Evolutionary conservation across 257 asterid species (phyloP).

Genomic region (Scutellaria barbata): DNA sequence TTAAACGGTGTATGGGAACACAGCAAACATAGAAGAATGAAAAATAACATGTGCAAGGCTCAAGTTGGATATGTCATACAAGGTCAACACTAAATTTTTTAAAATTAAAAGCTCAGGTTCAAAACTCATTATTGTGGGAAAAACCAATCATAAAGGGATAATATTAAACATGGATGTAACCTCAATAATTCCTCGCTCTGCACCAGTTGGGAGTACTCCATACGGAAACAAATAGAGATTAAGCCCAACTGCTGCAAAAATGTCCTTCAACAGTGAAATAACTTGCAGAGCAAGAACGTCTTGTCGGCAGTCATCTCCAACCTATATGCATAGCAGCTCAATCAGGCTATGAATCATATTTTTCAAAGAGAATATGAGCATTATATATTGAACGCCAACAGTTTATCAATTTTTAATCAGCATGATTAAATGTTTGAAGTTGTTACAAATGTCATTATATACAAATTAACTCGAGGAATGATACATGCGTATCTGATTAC

Average conservation of each 20-base stretch:
- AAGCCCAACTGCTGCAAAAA: constrained; percentile 86
- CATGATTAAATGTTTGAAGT: not conserved
- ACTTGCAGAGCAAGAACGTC: constrained; percentile 99
- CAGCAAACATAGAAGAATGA: not conserved
- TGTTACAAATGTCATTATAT: not conserved
- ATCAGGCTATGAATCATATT: constrained; percentile 38
- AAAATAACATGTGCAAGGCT: not conserved
- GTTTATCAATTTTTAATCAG: constrained; percentile 9
- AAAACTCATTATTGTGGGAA: constrained; percentile 9
- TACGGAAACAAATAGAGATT: constrained; percentile 89
- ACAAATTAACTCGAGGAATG: not conserved
- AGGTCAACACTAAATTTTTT: constrained; percentile 9
- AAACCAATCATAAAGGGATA: constrained; percentile 5
- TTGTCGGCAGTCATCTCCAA: constrained; percentile 99
- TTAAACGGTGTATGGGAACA: not conserved
- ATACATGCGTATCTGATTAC: not conserved
- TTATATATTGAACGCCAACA: not conserved
- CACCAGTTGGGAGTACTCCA: constrained; percentile 99
- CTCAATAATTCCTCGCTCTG: constrained; percentile 98
- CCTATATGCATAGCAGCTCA: constrained; percentile 54
- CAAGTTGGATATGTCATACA: constrained; percentile 18
- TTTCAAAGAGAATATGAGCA: constrained; percentile 15
- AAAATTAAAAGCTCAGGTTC: constrained; percentile 1
- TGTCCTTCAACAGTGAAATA: constrained; percentile 93
- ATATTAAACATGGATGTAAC: constrained; percentile 42